Base-by-base conservation (phyloP, 2,329 filamentous ascomycete genomes). In the Colletotrichum tabaci region DNA sequence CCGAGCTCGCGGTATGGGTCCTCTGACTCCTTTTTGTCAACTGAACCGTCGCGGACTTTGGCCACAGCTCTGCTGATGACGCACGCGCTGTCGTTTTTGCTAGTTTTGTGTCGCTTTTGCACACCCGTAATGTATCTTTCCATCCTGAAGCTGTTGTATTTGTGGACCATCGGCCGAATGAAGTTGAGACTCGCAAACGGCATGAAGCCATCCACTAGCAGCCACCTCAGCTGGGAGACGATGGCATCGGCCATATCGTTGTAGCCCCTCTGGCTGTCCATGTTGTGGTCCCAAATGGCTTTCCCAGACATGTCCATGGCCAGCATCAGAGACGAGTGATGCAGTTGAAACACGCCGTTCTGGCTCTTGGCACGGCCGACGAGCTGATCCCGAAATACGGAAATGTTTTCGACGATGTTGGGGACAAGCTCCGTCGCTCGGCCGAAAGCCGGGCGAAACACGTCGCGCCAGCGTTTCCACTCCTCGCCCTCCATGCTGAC, bases 301-400 rank as follows among this genome's bases (percentile, higher is more conserved):
- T 68, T 68, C 1, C 66, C 61, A 10, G 66, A 57, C 52, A 68
- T 64, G 35, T 68, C 66, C 66, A 68, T 68, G 7, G 66, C 61
- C 21, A 68, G 35, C 21, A 57, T 57, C 2, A 68, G 60, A 3
- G 66, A 60, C 8, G 52, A 57, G 2, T 50, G 50, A 3, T 64
- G 61, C 30, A 68, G 2, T 15, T 63, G 61, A 23, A 64, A 57
- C 8, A 68, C 18, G 1, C 52, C 30, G 26, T 38, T 26, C 2
- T 13, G 13, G 1, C 21, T 46, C 16, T 23, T 46, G 4, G 60
- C 60, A 10, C 60, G 40, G 4, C 30, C 50, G 21, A 57, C 42
- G 9, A 68, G 66, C 16, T 64, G 60, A n/a, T 68, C 23, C 35
- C 66, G 12, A 13, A 68, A 68, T 2, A 58, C 44, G 7, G 44